Conservation (phyloP, 139 green algal genomes). For the Volvox reticuliferus region DNA sequence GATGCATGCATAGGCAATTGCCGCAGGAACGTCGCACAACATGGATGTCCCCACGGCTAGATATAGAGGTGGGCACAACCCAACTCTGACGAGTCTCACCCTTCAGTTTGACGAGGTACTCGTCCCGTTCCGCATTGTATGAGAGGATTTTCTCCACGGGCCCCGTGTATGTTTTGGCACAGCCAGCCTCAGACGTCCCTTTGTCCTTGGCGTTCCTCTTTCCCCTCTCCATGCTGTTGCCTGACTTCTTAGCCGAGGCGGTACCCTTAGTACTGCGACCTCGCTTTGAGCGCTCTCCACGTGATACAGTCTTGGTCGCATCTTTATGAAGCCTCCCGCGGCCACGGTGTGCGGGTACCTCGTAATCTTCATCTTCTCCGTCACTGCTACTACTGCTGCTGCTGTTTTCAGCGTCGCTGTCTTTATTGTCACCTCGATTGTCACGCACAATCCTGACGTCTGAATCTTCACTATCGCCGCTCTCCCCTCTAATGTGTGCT, state of each 20-base stretch:
- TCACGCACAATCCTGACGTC: slow-evolving; percentile 25
- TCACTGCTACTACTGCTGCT: not conserved
- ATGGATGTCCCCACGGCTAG: too few species aligned
- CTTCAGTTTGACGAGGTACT: slow-evolving; percentile 71
- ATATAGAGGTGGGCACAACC: too few species aligned
- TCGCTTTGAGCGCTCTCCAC: too few species aligned
- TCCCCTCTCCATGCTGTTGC: not conserved
- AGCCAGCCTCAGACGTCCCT: not conserved
- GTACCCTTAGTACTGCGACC: too few species aligned
- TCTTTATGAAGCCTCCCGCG: not conserved
- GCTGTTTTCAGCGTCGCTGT: not conserved
- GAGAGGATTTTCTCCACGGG: slow-evolving; percentile 51
- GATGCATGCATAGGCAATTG: too few species aligned
- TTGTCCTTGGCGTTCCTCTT: not conserved
- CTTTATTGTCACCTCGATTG: not conserved
- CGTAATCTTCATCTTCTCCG: not conserved
- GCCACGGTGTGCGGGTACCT: not conserved
- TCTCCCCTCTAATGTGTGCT: not conserved
- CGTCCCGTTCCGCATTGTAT: slow-evolving; percentile 33
- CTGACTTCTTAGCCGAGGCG: not conserved
- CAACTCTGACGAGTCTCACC: slow-evolving; percentile 49
- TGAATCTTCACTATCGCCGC: not conserved
- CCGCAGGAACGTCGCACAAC: too few species aligned
- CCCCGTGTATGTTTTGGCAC: not conserved
- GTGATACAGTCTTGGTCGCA: not conserved